These are phyloP conservation scores for Cenchrus purpureus DNA, from an alignment of 176 grass and related monocot species.

Conservation along the genomic window DNA sequence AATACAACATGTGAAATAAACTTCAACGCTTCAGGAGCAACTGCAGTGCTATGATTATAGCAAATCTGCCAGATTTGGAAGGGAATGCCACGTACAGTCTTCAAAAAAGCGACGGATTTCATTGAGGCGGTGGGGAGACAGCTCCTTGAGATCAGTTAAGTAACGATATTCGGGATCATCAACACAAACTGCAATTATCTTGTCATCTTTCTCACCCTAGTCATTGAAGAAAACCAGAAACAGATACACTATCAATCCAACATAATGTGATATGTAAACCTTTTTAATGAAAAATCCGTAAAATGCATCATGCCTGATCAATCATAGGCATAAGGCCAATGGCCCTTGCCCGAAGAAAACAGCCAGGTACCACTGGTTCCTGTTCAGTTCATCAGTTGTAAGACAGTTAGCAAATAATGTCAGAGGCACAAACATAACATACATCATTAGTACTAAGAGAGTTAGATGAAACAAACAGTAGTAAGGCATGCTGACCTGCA, in stretches of 20 bases:
- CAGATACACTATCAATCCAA: slow-evolving; percentile 29
- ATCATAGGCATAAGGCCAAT: slow-evolving; percentile 78
- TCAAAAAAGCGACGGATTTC: slow-evolving; percentile 72
- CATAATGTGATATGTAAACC: background rate
- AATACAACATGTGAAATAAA: background rate
- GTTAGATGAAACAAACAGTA: background rate
- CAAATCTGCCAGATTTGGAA: background rate
- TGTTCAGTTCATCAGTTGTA: slow-evolving; percentile 12
- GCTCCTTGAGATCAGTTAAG: slow-evolving; percentile 56
- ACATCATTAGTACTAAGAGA: background rate
- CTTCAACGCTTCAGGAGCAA: background rate
- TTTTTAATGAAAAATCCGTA: background rate
- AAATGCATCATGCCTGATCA: slow-evolving; percentile 47
- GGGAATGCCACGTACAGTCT: slow-evolving; percentile 47
- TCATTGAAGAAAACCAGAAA: slow-evolving; percentile 14
- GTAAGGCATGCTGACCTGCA: slow-evolving; percentile 43
- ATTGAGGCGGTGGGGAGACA: slow-evolving; percentile 61
- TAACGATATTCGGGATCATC: slow-evolving; percentile 63
- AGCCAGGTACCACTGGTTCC: slow-evolving; percentile 58
- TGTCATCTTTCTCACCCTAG: slow-evolving; percentile 66
- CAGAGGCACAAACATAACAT: background rate
- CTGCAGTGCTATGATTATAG: background rate
- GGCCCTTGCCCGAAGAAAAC: slow-evolving; percentile 60
- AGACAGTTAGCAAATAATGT: slow-evolving; percentile 3
- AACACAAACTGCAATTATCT: slow-evolving; percentile 66